Percentiles rank a stretch among this genome's conserved stretches.
These are phyloP conservation scores for Exophiala alcalophila DNA, from an alignment of 2,329 filamentous ascomycete genomes.

Conservation along the genomic window DNA sequence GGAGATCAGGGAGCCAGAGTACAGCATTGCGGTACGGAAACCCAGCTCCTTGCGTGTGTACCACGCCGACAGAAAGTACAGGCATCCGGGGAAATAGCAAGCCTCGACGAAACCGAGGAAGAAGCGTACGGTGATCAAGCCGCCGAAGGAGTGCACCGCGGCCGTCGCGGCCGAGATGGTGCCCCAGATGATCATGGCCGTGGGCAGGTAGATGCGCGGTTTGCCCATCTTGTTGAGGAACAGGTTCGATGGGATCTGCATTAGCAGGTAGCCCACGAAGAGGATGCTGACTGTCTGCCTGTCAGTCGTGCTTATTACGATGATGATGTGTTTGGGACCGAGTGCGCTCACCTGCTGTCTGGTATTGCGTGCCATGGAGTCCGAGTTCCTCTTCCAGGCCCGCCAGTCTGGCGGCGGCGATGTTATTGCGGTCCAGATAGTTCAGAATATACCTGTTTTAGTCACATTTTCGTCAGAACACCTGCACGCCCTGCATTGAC, in stretches of 20 bases:
- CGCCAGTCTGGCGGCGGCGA: conserved; percentile 54
- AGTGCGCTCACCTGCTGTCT: conserved; percentile 33
- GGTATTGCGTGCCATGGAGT: conserved; percentile 26
- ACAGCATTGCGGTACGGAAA: conserved; percentile 35
- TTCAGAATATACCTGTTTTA: conserved; percentile 63
- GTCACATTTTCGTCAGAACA: conserved; percentile 44
- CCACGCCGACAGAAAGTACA: conserved; percentile 42
- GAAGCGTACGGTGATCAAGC: conserved; percentile 43
- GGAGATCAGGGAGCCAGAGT: conserved; percentile 61
- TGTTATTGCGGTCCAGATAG: conserved; percentile 63
- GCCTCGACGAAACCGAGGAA: conserved; percentile 40
- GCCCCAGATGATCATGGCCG: conserved; percentile 38
- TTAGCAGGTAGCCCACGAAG: conserved; percentile 61
- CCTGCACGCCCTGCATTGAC: no score
- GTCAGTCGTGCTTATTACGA: no score
- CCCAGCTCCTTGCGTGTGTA: conserved; percentile 49
- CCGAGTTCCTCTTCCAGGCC: conserved; percentile 49
- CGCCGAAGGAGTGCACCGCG: conserved; percentile 41
- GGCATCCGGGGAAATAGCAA: conserved; percentile 58
- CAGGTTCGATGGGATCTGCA: conserved; percentile 43
- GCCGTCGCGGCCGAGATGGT: conserved; percentile 37
- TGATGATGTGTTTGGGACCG: no score
- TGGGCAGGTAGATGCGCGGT: conserved; percentile 46
- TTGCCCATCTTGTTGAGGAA: conserved; percentile 42
- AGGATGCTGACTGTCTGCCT: conserved; percentile 47